Conservation (phyloP, 176 grass and related monocot species). For the Raddia guianensis region DNA sequence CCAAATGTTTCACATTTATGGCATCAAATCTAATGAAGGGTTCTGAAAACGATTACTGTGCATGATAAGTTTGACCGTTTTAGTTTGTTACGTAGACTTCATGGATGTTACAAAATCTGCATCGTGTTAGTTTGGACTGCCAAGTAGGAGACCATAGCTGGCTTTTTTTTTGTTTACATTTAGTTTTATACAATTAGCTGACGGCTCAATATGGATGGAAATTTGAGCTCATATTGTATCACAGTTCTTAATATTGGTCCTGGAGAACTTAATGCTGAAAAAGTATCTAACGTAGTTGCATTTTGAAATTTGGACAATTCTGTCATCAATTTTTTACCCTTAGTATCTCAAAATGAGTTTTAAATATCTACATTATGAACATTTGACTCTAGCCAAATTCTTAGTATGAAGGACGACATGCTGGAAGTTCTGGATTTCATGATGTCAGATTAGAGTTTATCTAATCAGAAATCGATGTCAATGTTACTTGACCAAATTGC, state of each 20-base stretch:
- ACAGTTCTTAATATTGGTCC: background rate
- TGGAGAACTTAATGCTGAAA: background rate
- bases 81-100: background rate
- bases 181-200: background rate
- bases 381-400: background rate
- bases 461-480: too few species aligned
- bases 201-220: background rate
- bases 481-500: too few species aligned
- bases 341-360: background rate
- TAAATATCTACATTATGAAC: background rate
- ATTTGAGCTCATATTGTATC: background rate
- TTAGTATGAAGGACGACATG: background rate
- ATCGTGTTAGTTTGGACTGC: background rate
- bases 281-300: background rate
- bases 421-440: too few species aligned
- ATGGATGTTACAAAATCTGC: background rate
- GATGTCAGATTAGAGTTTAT: too few species aligned
- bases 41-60: background rate
- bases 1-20: slow-evolving; percentile 28
- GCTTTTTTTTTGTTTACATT: background rate
- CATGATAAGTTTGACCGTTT: background rate
- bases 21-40: slow-evolving; percentile 5
- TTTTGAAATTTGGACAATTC: background rate
- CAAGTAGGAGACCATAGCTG: background rate
- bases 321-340: background rate